Conservation (phyloP, 805 yeast species). For the Wickerhamomyces rabaulensis region DNA sequence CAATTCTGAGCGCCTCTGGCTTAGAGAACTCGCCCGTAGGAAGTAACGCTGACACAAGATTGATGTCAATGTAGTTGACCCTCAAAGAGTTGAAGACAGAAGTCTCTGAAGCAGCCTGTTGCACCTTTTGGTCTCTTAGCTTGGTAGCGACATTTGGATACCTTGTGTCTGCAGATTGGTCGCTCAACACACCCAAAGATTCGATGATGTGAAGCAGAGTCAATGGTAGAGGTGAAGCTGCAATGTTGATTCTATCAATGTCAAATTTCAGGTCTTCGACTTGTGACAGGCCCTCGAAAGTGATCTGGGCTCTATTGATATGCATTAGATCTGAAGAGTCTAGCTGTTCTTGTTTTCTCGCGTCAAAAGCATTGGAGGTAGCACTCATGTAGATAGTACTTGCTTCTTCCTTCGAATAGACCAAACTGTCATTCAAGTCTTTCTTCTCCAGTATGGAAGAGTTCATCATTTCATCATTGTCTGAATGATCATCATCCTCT, state of each 20-base stretch:
- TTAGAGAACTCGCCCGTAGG: constrained; percentile 36
- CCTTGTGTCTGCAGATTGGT: constrained; percentile 7
- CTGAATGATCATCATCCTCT: constrained; percentile 14
- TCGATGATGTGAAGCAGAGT: constrained; percentile 22
- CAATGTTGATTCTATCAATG: constrained; percentile 33
- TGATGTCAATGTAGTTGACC: constrained; percentile 33
- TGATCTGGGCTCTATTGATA: constrained; percentile 31
- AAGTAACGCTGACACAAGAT: constrained; percentile 42
- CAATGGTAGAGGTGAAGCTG: constrained; percentile 33
- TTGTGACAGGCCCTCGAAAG: constrained; percentile 43
- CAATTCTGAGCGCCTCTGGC: constrained; percentile 25
- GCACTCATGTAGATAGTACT: constrained; percentile 82
- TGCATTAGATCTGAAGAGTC: constrained; percentile 14
- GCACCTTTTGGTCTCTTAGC: constrained; percentile 1
- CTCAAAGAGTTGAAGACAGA: constrained; percentile 34
- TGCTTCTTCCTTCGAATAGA: constrained; percentile 65
- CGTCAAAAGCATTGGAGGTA: constrained; percentile 42
- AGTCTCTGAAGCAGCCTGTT: not conserved
- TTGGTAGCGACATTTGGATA: constrained; percentile 10
- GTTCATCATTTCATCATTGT: constrained; percentile 26
- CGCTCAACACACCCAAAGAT: constrained; percentile 15
- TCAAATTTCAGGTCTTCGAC: constrained; percentile 28
- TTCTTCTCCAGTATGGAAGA: constrained; percentile 22
- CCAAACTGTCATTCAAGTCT: constrained; percentile 46
- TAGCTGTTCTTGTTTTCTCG: constrained; percentile 12